Evolutionary conservation across 768 basidiomycete genomes (phyloP).

Genomic region (Lactarius sp.): DNA sequence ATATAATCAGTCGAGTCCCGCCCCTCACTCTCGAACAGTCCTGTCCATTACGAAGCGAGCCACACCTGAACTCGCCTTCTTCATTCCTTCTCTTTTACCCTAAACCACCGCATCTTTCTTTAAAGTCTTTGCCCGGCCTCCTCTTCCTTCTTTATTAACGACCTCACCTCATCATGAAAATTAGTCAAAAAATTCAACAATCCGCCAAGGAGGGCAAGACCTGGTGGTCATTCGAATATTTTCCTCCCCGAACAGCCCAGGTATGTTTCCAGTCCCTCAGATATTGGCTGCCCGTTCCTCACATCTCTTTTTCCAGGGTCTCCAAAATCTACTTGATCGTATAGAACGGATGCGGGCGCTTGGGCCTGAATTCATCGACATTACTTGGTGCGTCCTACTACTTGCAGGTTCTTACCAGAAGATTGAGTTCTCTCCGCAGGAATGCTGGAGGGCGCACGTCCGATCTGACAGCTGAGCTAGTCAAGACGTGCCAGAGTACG

Average conservation of each 20-base stretch:
- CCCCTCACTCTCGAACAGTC: neutral
- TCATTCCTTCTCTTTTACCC: neutral
- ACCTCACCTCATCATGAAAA: slow-evolving; percentile 60
- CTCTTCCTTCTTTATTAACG: slow-evolving; percentile 8
- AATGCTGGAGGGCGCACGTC: slow-evolving; percentile 96
- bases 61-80: neutral
- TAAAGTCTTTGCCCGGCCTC: neutral
- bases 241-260: slow-evolving; percentile 93
- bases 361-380: slow-evolving; percentile 97
- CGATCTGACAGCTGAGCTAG: slow-evolving; percentile 88
- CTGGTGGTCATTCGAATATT: slow-evolving; percentile 99
- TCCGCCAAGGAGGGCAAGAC: slow-evolving; percentile 79
- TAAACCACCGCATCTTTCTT: neutral
- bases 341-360: slow-evolving; percentile 96
- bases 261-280: slow-evolving; percentile 37
- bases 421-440: slow-evolving; percentile 43
- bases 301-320: slow-evolving; percentile 46
- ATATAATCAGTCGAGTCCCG: neutral
- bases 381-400: slow-evolving; percentile 66
- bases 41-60: neutral
- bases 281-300: slow-evolving; percentile 8
- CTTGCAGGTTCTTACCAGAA: slow-evolving; percentile 4
- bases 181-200: slow-evolving; percentile 88
- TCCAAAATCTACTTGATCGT: slow-evolving; percentile 95
- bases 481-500: slow-evolving; percentile 87